Conservation (phyloP, 2,329 filamentous ascomycete species). For the Magnaporthiopsis incrustans region DNA sequence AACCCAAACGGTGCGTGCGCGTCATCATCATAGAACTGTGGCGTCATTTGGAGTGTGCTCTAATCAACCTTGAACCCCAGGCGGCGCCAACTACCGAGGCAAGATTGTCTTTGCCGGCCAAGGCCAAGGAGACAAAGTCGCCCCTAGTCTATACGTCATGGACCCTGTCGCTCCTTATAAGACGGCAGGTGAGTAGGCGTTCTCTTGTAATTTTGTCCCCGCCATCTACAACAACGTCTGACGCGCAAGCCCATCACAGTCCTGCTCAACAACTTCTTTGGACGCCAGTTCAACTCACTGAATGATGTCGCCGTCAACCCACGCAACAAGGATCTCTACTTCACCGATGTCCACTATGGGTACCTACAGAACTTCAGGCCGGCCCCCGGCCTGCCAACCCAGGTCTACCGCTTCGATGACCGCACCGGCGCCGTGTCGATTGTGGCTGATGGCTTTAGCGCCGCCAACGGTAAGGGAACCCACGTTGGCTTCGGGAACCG, state of each 20-base stretch:
- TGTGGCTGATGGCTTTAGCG: constrained; percentile 48
- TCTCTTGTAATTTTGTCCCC: not conserved
- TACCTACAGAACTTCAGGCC: constrained; percentile 50
- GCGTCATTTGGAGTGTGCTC: not conserved
- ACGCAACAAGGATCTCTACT: constrained; percentile 51
- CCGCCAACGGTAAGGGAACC: constrained; percentile 39
- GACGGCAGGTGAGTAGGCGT: constrained; percentile 29
- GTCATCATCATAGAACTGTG: not conserved
- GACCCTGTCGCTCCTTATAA: constrained; percentile 40
- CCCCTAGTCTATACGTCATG: constrained; percentile 33
- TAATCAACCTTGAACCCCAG: constrained; percentile 18
- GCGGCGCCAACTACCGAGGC: constrained; percentile 40
- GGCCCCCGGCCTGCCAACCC: constrained; percentile 41
- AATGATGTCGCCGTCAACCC: constrained; percentile 50
- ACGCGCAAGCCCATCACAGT: constrained; percentile 20
- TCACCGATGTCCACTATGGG: constrained; percentile 55
- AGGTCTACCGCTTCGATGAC: constrained; percentile 50
- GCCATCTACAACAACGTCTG: not conserved
- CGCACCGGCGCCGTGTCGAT: constrained; percentile 41
- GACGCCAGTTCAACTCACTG: constrained; percentile 50
- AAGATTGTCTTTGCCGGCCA: constrained; percentile 41
- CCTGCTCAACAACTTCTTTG: constrained; percentile 51
- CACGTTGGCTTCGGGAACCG: too few species aligned
- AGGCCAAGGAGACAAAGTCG: constrained; percentile 35
- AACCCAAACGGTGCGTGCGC: constrained; percentile 40